Evolutionary conservation across 2,329 filamentous ascomycete species (phyloP), one percentile per base, ranked within the genome.

Genomic region (Xylaria sp.): DNA sequence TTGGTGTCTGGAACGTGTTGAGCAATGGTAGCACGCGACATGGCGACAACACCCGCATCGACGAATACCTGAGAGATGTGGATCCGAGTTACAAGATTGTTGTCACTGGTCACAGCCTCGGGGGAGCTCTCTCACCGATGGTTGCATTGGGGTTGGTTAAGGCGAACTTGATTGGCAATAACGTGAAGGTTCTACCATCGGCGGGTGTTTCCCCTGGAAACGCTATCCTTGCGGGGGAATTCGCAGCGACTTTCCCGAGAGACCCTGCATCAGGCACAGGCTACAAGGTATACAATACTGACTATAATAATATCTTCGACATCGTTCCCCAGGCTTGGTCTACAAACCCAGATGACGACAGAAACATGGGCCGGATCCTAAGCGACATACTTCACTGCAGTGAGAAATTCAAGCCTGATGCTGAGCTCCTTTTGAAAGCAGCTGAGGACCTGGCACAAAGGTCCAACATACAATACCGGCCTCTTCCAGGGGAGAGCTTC

Each of bases 301-400:
- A 60, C 36, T 65, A 54, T 36, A 48, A 60, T 19, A 65, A 65
- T 48, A 14, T 3, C n/a, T 54, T 27, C 36, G 62, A 65, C 55
- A 21, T 59, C 14, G 48, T 65, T 36, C 56, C 62, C 27, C 62
- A 65, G 55, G 62, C 62, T 4, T 65, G 62, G 62, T 65, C 62
- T 19, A 3, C 14, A 17, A 9, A 32, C n/a, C 1, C 24, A 1
- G 17, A 8, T 4, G 62, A 39, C 34, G 62, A 65, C 48, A 65
- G 62, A 34, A 65, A 65, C 48, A 54, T 65, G 62, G n/a, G n/a
- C n/a, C n/a, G n/a, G n/a, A n/a, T n/a, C n/a, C n/a, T n/a, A n/a
- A n/a, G n/a, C n/a, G n/a, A n/a, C n/a, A n/a, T n/a, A n/a, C n/a
- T n/a, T n/a, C n/a, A n/a, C n/a, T n/a, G n/a, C n/a, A n/a, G n/a